Evolutionary conservation across 2,329 filamentous ascomycete genomes (phyloP).

Genomic region (Colletotrichum sp.): DNA sequence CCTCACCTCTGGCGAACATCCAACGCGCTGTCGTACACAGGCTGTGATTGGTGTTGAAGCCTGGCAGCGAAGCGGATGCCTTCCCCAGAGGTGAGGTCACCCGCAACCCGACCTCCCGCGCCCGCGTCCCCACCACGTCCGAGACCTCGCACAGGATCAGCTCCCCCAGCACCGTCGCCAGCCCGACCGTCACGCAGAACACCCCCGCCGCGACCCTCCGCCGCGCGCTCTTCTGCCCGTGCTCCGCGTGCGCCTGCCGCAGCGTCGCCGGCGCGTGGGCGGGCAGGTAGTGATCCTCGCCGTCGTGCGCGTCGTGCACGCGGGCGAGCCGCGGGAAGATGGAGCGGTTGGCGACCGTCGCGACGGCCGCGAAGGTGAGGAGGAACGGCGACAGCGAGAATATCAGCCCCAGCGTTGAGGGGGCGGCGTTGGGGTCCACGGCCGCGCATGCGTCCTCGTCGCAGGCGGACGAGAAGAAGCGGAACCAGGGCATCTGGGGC

Average conservation of each 20-base stretch:
- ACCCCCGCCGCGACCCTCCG: conserved; percentile 63
- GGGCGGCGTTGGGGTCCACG: conserved; percentile 39
- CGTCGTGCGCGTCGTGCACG: conserved; percentile 54
- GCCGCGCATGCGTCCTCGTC: conserved; percentile 62
- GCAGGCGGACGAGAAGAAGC: conserved; percentile 48
- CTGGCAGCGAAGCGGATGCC: neutral
- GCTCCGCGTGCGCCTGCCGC: conserved; percentile 63
- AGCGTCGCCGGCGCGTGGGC: conserved; percentile 65
- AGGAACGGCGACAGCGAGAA: conserved; percentile 74
- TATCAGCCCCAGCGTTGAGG: conserved; percentile 48
- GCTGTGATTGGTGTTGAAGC: neutral
- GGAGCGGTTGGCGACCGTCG: conserved; percentile 66
- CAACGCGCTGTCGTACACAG: neutral
- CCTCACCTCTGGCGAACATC: no score
- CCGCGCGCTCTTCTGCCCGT: conserved; percentile 56
- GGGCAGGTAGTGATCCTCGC: conserved; percentile 66
- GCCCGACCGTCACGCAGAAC: conserved; percentile 78
- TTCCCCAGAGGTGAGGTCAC: conserved; percentile 47
- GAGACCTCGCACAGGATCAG: conserved; percentile 86
- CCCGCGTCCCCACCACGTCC: conserved; percentile 71
- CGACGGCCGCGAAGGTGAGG: conserved; percentile 70
- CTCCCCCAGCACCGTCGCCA: conserved; percentile 79
- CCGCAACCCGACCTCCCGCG: conserved; percentile 70
- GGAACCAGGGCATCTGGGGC: conserved; percentile 22
- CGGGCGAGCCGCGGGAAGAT: conserved; percentile 76